Evolutionary conservation across 176 grass and related monocot species (phyloP), one percentile per base, ranked within the genome.

Genomic region (Thalia dealbata): DNA sequence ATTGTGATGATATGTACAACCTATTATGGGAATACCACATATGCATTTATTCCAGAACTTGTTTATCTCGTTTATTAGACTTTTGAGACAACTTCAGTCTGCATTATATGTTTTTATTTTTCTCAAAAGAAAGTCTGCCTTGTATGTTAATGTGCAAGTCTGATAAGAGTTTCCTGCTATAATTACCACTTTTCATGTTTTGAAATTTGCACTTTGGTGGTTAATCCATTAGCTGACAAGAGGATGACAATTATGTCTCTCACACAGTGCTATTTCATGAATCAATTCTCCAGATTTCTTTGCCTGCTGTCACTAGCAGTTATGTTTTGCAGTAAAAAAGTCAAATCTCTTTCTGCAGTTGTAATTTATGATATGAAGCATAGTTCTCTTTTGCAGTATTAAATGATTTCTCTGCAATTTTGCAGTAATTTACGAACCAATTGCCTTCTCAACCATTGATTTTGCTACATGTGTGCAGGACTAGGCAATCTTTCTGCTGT

Each of bases 401-500:
- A n/a, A n/a, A n/a, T n/a, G n/a, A n/a, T n/a, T n/a, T n/a, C n/a
- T n/a, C n/a, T n/a, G n/a, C n/a, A n/a, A n/a, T n/a, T n/a, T n/a
- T n/a, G n/a, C n/a, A n/a, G n/a, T n/a, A n/a, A n/a, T n/a, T n/a
- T n/a, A n/a, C n/a, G n/a, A n/a, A n/a, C 10, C 3, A 30, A 64
- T 26, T 44, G 8, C 25, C 14, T 63, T 55, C 69, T n/a, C 58
- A 26, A 58, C 46, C 73, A 15, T 70, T 50, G 65, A 41, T 28
- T 73, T 69, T 41, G 8, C 21, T 66, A 69, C 67, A 19, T 75
- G 25, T 85, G 21, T 85, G 46, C 76, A 89, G 87, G 83, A 29
- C 23, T 89, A 25, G 83, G 87, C 30, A 89, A 85, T 78, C 67
- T 89, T 69, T 85, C 83, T 63, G 77, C 80, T 77, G 72, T 85